Evolutionary conservation across 2,329 filamentous ascomycete species (phyloP).

Genomic region (Paraphaeosphaeria sporulosa): DNA sequence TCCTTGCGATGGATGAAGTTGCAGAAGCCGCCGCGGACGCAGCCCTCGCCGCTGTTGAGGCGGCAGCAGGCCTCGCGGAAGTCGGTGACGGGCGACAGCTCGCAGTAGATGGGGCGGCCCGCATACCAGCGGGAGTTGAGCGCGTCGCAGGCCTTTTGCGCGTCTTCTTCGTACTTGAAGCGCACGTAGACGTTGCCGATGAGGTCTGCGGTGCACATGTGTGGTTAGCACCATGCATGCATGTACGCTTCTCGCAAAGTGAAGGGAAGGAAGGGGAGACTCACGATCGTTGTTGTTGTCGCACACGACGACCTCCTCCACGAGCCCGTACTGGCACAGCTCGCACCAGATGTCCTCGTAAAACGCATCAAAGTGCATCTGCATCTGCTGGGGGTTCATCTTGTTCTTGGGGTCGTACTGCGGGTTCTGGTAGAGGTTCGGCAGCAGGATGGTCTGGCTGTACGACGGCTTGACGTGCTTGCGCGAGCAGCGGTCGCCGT

Average conservation of each 20-base stretch:
- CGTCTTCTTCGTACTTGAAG: conserved; percentile 99
- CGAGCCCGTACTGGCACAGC: conserved; percentile 95
- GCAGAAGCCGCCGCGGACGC: conserved; percentile 95
- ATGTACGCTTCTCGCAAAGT: too few relatives aligned
- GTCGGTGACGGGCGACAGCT: conserved; percentile 94
- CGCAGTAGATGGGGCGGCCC: conserved; percentile 96
- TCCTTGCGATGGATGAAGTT: conserved; percentile 99
- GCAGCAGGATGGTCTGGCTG: conserved; percentile 95
- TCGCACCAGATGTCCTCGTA: conserved; percentile 99
- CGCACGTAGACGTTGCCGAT: conserved; percentile 99
- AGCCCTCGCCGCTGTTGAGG: conserved; percentile 92
- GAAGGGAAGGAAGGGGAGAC: conserved; percentile 36
- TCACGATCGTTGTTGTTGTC: conserved; percentile 98
- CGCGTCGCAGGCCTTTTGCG: conserved; percentile 90
- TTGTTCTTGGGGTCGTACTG: conserved; percentile 96
- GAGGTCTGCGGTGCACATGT: conserved; percentile 67
- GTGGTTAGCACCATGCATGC: conserved; percentile 12
- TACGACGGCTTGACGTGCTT: conserved; percentile 99
- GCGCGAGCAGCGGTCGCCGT: conserved; percentile 96
- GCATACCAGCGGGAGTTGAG: conserved; percentile 98
- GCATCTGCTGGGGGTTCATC: conserved; percentile 94
- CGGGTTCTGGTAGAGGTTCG: conserved; percentile 98
- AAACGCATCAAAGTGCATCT: conserved; percentile 99
- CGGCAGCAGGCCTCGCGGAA: conserved; percentile 98
- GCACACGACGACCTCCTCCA: conserved; percentile 97